Evolutionary conservation across 2,329 filamentous ascomycete species (phyloP).

Genomic region (Colletotrichum shisoi): DNA sequence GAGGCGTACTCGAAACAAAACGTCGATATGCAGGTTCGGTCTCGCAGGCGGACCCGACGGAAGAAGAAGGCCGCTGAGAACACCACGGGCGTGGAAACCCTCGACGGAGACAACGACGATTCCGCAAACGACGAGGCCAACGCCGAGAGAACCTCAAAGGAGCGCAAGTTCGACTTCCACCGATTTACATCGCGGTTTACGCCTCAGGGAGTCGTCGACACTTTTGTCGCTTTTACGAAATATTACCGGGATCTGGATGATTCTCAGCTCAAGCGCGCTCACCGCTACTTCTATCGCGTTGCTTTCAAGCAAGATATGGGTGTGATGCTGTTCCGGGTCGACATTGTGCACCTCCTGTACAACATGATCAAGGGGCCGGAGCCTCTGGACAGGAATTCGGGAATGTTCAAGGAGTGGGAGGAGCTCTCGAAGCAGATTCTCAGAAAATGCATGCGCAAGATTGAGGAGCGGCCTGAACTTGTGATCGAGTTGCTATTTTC

Average conservation of each 20-base stretch:
- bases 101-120: constrained; percentile 69
- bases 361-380: constrained; percentile 91
- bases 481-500: constrained; percentile 94
- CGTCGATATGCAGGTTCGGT: constrained; percentile 89
- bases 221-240: constrained; percentile 80
- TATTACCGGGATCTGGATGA: constrained; percentile 83
- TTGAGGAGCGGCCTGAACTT: constrained; percentile 84
- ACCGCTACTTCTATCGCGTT: constrained; percentile 91
- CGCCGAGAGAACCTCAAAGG: constrained; percentile 74
- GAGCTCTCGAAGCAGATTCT: constrained; percentile 86
- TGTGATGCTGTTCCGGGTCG: constrained; percentile 86
- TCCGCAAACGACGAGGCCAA: constrained; percentile 75
- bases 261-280: constrained; percentile 85
- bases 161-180: constrained; percentile 93
- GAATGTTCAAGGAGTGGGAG: constrained; percentile 88
- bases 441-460: constrained; percentile 80
- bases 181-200: constrained; percentile 83
- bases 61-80: constrained; percentile 72
- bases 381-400: constrained; percentile 70
- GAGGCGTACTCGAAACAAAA: constrained; percentile 96
- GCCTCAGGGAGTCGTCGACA: constrained; percentile 85
- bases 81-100: constrained; percentile 54
- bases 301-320: constrained; percentile 95
- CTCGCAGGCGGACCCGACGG: constrained; percentile 73
- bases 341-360: constrained; percentile 87